phyloP scores from a whole-genome alignment of 2,329 filamentous ascomycete genomes.

The Domatiomyces catenatus region DNA sequence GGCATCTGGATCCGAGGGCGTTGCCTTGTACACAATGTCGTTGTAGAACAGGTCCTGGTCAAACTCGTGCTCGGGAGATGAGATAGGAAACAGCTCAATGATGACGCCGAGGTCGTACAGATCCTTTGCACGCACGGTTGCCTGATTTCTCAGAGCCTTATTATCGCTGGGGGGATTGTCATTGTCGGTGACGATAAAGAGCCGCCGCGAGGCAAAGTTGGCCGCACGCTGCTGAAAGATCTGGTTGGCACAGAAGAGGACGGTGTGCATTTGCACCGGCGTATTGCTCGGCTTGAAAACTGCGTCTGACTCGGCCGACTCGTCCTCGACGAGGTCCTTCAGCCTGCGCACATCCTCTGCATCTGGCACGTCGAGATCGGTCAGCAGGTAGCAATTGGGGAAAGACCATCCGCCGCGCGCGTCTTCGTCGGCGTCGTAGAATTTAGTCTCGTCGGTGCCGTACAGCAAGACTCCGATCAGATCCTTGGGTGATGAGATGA shows the following conservation, averaged over 20 bases:
- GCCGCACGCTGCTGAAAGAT: conserved; percentile 90
- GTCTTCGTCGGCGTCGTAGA: conserved; percentile 49
- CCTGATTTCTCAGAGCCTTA: conserved; percentile 57
- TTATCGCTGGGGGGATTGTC: conserved; percentile 66
- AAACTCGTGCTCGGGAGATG: conserved; percentile 53
- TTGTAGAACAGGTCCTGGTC: conserved; percentile 82
- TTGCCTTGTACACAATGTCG: conserved; percentile 77
- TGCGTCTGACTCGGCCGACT: conserved; percentile 42
- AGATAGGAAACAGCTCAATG: conserved; percentile 88
- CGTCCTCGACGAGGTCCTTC: conserved; percentile 61
- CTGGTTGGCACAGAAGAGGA: conserved; percentile 90
- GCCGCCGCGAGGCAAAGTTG: conserved; percentile 77
- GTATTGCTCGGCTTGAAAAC: conserved; percentile 57
- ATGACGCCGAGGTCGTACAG: conserved; percentile 82
- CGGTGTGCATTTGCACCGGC: conserved; percentile 64
- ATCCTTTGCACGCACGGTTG: conserved; percentile 80
- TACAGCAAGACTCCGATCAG: conserved; percentile 95
- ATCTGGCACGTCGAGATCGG: conserved; percentile 72
- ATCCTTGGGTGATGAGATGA: conserved; percentile 89
- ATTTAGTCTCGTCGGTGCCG: conserved; percentile 72
- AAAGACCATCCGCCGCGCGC: conserved; percentile 48
- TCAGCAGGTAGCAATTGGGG: conserved; percentile 82
- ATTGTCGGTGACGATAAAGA: conserved; percentile 95
- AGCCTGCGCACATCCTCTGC: conserved; percentile 74
- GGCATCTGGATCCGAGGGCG: conserved; percentile 55